Evolutionary conservation across 371 early-diverging fungal genomes (phyloP).

Genomic region (Nematocida ausubeli): DNA sequence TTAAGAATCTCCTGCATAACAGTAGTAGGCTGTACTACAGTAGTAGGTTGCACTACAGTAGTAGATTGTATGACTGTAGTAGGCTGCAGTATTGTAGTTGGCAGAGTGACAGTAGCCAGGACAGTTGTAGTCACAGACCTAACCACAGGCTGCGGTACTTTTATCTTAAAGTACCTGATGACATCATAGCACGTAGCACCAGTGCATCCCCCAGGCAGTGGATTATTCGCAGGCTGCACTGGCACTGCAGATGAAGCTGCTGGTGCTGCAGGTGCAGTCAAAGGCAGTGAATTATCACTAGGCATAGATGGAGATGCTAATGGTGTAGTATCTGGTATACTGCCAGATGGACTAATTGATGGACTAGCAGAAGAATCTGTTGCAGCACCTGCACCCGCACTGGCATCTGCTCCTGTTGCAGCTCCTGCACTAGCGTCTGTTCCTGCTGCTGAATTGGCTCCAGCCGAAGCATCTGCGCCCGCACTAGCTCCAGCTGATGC

Average conservation of each 20-base stretch:
- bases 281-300: too few relatives aligned
- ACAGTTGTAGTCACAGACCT: background rate
- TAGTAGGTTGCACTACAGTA: background rate
- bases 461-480: too few relatives aligned
- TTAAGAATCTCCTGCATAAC: background rate
- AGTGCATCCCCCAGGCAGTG: too few relatives aligned
- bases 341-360: too few relatives aligned
- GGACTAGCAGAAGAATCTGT: background rate
- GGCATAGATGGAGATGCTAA: too few relatives aligned
- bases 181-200: slow-evolving; percentile 38
- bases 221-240: too few relatives aligned
- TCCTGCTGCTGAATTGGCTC: too few relatives aligned
- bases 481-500: background rate
- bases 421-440: slow-evolving; percentile 19
- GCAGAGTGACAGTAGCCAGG: background rate
- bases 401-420: background rate
- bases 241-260: too few relatives aligned
- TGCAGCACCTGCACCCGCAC: background rate
- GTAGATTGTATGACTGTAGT: background rate
- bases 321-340: too few relatives aligned
- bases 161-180: slow-evolving; percentile 54
- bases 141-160: slow-evolving; percentile 31
- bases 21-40: background rate
- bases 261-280: background rate
- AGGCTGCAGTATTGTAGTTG: background rate